Evolutionary conservation across 345 rosid species (phyloP), one percentile per base, ranked within the genome.

Genomic region (Melaleuca alternifolia): DNA sequence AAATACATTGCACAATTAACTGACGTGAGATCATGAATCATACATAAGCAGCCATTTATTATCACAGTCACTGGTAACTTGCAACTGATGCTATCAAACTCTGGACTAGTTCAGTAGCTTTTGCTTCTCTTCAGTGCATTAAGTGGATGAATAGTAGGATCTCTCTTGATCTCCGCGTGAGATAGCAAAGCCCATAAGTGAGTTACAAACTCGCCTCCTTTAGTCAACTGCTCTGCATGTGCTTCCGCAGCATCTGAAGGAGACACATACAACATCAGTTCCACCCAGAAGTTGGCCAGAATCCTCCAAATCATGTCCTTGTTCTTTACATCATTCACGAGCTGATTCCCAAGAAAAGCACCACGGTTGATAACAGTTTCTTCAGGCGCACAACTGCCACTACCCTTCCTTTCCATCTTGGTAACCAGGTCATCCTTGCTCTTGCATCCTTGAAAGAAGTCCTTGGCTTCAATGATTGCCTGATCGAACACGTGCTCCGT

Each of bases 361-460:
- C 75, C 86, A 6, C 12, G 7, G 15, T 30, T 23, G 15, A 84
- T 56, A 12, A 84, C 50, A 0, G n/a, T 84, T 21, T 23, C 3
- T 15, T n/a, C 75, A 37, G 0, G 2, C 0, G 1, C 16, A 13
- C 6, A 10, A 56, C 7, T 20, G 0, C 5, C 18, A 28, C 0
- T 11, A 5, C 50, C 7, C 14, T 10, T 26, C 24, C 50, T 23
- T 28, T 53, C 10, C 44, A 85, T 21, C 46, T 33, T 23, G 24
- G 0, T 14, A 30, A 48, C 1, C 50, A 20, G 3, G 44, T 33
- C 57, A 3, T 28, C 48, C 56, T 10, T 14, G 1, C 2, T 85
- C 6, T 50, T 15, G 57, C 86, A 85, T 33, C 8, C 9, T 2
- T 1, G 3, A 53, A 62, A 65, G 46, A 30, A n/a, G 7, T 28